phyloP scores from a whole-genome alignment of 1,139 yeast genomes.

The Diutina ranongensis region DNA sequence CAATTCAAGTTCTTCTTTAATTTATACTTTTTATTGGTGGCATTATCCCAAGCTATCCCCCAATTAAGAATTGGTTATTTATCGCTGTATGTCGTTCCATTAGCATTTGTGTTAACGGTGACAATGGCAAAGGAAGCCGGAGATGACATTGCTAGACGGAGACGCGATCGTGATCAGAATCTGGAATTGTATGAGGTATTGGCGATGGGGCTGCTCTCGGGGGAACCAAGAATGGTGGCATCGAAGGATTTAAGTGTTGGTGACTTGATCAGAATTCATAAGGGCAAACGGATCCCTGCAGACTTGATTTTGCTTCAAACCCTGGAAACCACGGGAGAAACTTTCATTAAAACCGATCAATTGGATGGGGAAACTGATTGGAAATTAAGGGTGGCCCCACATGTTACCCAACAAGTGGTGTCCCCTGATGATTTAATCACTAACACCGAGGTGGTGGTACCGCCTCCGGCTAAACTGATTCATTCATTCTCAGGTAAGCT shows the following conservation, averaged over 20 bases:
- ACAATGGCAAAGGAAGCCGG: conserved; percentile 95
- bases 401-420: conserved; percentile 51
- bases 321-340: conserved; percentile 63
- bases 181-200: conserved; percentile 70
- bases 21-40: conserved; percentile 82
- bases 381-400: conserved; percentile 77
- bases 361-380: conserved; percentile 99
- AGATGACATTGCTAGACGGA: conserved; percentile 83
- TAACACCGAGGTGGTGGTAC: conserved; percentile 47
- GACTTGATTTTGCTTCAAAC: conserved; percentile 81
- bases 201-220: conserved; percentile 21
- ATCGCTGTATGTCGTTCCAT: conserved; percentile 86
- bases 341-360: conserved; percentile 93
- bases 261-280: conserved; percentile 69
- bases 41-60: conserved; percentile 89
- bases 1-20: conserved; percentile 97
- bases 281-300: conserved; percentile 85
- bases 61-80: conserved; percentile 85
- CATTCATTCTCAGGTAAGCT: conserved; percentile 72
- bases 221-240: conserved; percentile 30
- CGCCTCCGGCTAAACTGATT: conserved; percentile 74
- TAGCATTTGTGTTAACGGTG: conserved; percentile 82
- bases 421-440: conserved; percentile 20
- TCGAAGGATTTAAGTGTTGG: conserved; percentile 74
- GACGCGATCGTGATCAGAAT: conserved; percentile 85